A percentile compares a stretch with the other conserved stretches of the same genome.
Evolutionary conservation across 2,329 filamentous ascomycete genomes (phyloP).

Genomic region (Malbranchea cinnamomea): DNA sequence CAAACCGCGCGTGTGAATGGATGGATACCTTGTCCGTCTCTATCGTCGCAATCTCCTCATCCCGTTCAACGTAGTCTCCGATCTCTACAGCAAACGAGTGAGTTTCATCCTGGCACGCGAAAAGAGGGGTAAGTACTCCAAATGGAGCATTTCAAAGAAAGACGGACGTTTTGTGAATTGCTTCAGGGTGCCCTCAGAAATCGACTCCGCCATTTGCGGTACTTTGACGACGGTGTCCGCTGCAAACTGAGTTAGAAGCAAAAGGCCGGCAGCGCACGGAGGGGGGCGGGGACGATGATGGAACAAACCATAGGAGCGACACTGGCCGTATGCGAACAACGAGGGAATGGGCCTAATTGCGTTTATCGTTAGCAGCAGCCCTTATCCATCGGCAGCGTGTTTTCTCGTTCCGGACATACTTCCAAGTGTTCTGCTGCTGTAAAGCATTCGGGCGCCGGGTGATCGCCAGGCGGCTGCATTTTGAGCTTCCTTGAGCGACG

Average conservation of each 20-base stretch:
- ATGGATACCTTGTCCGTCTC: slow-evolving; percentile 83
- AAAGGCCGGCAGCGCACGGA: slow-evolving; percentile 8
- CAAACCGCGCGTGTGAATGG: background rate
- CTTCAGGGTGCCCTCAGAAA: slow-evolving; percentile 92
- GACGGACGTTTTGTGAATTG: slow-evolving; percentile 68
- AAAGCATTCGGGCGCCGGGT: too few species aligned
- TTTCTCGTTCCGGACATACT: too few species aligned
- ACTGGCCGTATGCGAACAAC: slow-evolving; percentile 1
- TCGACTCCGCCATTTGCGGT: slow-evolving; percentile 96
- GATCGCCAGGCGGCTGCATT: too few species aligned
- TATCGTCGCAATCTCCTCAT: slow-evolving; percentile 97
- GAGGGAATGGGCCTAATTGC: background rate
- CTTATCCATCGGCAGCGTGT: too few species aligned
- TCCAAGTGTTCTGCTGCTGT: too few species aligned
- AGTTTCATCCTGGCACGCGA: slow-evolving; percentile 1
- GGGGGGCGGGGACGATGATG: background rate
- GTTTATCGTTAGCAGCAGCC: too few species aligned
- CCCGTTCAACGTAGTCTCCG: slow-evolving; percentile 84
- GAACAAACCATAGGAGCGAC: slow-evolving; percentile 8
- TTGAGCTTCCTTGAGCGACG: too few species aligned
- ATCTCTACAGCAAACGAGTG: slow-evolving; percentile 51
- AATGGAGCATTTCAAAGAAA: background rate
- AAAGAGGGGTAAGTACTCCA: slow-evolving; percentile 4
- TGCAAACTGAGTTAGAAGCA: too few species aligned
- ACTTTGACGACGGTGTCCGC: slow-evolving; percentile 85